Evolutionary conservation across 1,284 basidiomycete genomes (phyloP).

Genomic region (Stygiomarasmius scandens): DNA sequence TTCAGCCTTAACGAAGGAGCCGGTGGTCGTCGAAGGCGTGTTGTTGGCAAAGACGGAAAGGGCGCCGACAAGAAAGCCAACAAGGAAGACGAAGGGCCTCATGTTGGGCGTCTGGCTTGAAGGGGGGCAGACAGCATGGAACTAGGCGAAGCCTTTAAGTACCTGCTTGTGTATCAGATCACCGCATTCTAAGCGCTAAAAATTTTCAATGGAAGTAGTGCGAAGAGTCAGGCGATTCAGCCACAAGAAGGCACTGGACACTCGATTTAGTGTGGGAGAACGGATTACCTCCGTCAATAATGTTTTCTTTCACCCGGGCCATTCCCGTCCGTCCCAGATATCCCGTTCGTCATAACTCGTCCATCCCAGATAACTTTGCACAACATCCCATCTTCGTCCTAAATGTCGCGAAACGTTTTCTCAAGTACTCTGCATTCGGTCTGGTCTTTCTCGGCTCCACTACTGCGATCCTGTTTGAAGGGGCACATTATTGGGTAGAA

Average conservation of each 20-base stretch:
- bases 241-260: neutral
- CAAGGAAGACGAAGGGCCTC: neutral
- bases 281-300: neutral
- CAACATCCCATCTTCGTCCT: slow-evolving; percentile 35
- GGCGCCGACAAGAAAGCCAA: slow-evolving; percentile 11
- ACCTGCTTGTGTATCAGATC: neutral
- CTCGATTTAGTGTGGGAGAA: neutral
- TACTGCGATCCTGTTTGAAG: slow-evolving; percentile 38
- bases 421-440: slow-evolving; percentile 37
- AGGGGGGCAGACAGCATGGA: neutral
- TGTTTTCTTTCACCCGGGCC: neutral
- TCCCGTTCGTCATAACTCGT: slow-evolving; percentile 1
- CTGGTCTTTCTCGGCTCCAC: slow-evolving; percentile 29
- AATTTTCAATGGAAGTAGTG: neutral
- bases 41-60: slow-evolving; percentile 22
- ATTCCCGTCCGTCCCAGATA: neutral
- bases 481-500: slow-evolving; percentile 74
- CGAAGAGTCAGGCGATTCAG: neutral
- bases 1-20: slow-evolving; percentile 43
- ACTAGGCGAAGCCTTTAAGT: neutral
- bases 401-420: slow-evolving; percentile 31
- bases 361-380: slow-evolving; percentile 32
- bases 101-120: neutral
- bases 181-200: neutral
- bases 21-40: slow-evolving; percentile 12